phyloP scores from a whole-genome alignment of 139 green algal genomes.

The Microglena sp. region DNA sequence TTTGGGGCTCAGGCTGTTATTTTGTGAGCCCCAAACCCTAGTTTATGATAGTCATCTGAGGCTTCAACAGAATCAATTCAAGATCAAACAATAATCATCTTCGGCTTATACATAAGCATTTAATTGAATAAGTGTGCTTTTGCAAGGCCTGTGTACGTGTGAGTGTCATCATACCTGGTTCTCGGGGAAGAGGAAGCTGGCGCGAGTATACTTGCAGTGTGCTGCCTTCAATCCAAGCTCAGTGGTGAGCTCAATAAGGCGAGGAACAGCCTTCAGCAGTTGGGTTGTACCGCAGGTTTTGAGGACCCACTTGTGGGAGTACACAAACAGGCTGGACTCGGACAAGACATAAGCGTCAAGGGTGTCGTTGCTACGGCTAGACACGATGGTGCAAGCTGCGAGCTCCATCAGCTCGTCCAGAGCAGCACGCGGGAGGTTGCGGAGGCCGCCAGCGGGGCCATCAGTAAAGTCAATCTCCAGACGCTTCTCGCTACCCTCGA shows the following conservation, averaged over 20 bases:
- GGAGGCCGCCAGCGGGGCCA: slow-evolving; percentile 56
- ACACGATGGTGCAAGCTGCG: slow-evolving; percentile 91
- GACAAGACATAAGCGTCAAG: slow-evolving; percentile 97
- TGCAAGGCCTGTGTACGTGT: too few species aligned
- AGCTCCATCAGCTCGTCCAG: slow-evolving; percentile 68
- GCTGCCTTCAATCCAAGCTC: slow-evolving; percentile 42
- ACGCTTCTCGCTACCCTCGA: slow-evolving; percentile 93
- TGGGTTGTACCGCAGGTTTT: slow-evolving; percentile 98
- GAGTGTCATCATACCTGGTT: too few species aligned
- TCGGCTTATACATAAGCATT: too few species aligned
- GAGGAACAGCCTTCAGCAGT: slow-evolving; percentile 71
- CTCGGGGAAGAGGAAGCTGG: slow-evolving; percentile 89
- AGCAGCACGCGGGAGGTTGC: slow-evolving; percentile 46
- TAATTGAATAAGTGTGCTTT: too few species aligned
- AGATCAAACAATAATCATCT: too few species aligned
- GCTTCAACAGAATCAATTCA: too few species aligned
- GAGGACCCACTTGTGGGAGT: slow-evolving; percentile 77
- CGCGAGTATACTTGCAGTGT: slow-evolving; percentile 79
- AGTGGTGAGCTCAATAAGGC: slow-evolving; percentile 63
- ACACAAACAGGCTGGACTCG: slow-evolving; percentile 93
- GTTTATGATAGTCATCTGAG: too few species aligned
- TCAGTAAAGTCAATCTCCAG: slow-evolving; percentile 81
- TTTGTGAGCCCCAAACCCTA: too few species aligned
- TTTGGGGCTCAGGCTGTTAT: too few species aligned
- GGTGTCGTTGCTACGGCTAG: slow-evolving; percentile 50